Percentiles rank a stretch among this genome's conserved stretches.
Conservation (phyloP, 1,139 yeast species). For the Ashbya aceris region DNA sequence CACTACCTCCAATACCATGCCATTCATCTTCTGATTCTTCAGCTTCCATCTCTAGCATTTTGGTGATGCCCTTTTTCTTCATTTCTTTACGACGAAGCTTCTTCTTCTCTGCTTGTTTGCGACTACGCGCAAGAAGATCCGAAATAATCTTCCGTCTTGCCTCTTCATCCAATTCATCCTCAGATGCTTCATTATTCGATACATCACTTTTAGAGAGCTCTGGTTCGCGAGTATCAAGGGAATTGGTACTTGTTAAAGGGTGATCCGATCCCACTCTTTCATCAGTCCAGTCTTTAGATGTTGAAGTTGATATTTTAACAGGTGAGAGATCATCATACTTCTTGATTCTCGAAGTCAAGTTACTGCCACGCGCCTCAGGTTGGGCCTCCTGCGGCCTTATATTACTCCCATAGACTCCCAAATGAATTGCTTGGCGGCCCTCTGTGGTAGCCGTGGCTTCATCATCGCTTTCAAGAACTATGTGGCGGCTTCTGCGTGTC, state of each 20-base stretch:
- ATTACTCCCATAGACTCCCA: constrained; percentile 32
- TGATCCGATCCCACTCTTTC: background rate
- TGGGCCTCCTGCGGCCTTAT: constrained; percentile 9
- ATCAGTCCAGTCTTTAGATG: background rate
- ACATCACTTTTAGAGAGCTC: constrained; percentile 1
- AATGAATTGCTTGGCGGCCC: constrained; percentile 19
- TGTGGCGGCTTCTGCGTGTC: constrained; percentile 14
- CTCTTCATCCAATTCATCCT: constrained; percentile 9
- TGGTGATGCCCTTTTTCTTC: constrained; percentile 26
- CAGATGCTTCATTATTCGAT: constrained; percentile 6
- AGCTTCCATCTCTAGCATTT: constrained; percentile 52
- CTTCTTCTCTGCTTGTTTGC: constrained; percentile 34
- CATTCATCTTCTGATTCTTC: constrained; percentile 96
- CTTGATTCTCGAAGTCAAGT: constrained; percentile 6
- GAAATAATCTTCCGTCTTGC: constrained; percentile 11
- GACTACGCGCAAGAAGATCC: constrained; percentile 17
- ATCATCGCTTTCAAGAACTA: constrained; percentile 12
- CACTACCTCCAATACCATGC: constrained; percentile 81
- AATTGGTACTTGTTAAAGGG: background rate
- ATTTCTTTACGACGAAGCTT: constrained; percentile 34
- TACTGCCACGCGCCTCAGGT: constrained; percentile 7
- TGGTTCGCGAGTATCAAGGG: constrained; percentile 4
- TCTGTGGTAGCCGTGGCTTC: constrained; percentile 2
- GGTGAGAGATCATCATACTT: constrained; percentile 4
- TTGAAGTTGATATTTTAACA: constrained; percentile 1